phyloP scores from a whole-genome alignment of 1,284 basidiomycete genomes.

The Sanghuangporus baumii region DNA sequence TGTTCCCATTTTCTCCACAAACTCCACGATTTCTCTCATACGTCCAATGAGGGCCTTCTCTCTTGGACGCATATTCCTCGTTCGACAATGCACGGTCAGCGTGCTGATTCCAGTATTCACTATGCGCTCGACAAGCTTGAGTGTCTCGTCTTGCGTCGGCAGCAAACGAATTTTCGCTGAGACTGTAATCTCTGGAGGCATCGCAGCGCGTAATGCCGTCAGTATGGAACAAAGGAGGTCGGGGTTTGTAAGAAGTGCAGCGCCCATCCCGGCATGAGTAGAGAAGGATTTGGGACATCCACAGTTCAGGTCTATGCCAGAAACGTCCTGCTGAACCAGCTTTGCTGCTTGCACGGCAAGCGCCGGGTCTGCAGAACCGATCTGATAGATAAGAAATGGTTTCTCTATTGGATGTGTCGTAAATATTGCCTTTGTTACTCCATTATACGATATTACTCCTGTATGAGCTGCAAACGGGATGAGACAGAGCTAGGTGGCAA shows the following conservation, averaged over 20 bases:
- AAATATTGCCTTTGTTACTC: constrained; percentile 82
- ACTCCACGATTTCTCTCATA: constrained; percentile 80
- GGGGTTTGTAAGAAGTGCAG: constrained; percentile 88
- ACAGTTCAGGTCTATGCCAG: constrained; percentile 93
- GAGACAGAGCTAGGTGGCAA: neutral
- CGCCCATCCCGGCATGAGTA: constrained; percentile 94
- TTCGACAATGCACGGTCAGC: constrained; percentile 94
- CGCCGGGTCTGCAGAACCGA: constrained; percentile 86
- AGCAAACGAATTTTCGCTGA: constrained; percentile 91
- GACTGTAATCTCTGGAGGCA: constrained; percentile 76
- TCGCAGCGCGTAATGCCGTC: constrained; percentile 64
- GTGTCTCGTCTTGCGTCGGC: constrained; percentile 80
- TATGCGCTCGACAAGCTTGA: constrained; percentile 83
- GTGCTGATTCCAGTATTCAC: constrained; percentile 84
- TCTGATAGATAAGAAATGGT: constrained; percentile 86
- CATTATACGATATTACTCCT: constrained; percentile 86
- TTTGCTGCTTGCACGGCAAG: constrained; percentile 90
- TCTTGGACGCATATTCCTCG: constrained; percentile 84
- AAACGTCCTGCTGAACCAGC: constrained; percentile 83
- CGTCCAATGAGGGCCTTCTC: constrained; percentile 80
- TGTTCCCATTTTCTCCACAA: constrained; percentile 62
- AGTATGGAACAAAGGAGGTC: constrained; percentile 88
- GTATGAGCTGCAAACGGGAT: constrained; percentile 56
- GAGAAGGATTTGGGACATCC: constrained; percentile 97
- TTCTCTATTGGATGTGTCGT: constrained; percentile 94